Evolutionary conservation across 73 alveolate species (phyloP).

Genomic region (Loxodes magnus): DNA sequence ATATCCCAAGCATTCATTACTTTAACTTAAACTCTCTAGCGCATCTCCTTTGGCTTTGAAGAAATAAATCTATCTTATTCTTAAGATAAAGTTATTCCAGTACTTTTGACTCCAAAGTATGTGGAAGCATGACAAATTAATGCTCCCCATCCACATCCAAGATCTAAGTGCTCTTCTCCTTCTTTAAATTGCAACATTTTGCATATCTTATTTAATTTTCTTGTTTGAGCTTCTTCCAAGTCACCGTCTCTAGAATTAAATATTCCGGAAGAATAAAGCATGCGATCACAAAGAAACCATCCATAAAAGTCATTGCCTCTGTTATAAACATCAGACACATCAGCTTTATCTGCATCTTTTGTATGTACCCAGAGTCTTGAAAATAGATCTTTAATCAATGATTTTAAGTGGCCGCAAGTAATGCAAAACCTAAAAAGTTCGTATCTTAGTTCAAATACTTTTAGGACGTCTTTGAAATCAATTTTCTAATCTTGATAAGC

Average conservation of each 20-base stretch:
- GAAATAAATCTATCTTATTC: neutral
- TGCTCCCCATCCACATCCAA: neutral
- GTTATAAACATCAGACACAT: no score
- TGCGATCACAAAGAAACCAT: neutral
- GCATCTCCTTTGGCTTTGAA: neutral
- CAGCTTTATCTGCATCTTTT: no score
- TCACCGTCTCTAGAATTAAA: neutral
- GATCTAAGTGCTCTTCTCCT: neutral
- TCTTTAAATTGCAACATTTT: neutral
- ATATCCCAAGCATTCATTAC: neutral
- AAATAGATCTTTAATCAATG: no score
- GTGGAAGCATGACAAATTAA: neutral
- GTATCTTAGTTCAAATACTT: no score
- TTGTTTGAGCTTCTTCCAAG: neutral
- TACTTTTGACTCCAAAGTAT: neutral
- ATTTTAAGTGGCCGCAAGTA: no score
- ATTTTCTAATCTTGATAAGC: no score
- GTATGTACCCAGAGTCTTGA: no score
- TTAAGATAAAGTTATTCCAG: neutral
- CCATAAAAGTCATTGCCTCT: neutral
- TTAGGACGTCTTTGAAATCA: no score
- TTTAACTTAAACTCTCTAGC: neutral
- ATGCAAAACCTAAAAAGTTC: no score
- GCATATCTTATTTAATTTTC: neutral
- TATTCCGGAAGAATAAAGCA: neutral